These are phyloP conservation scores for Sporothrix inflata DNA, from an alignment of 2,329 filamentous ascomycete genomes.

Conservation along the genomic window DNA sequence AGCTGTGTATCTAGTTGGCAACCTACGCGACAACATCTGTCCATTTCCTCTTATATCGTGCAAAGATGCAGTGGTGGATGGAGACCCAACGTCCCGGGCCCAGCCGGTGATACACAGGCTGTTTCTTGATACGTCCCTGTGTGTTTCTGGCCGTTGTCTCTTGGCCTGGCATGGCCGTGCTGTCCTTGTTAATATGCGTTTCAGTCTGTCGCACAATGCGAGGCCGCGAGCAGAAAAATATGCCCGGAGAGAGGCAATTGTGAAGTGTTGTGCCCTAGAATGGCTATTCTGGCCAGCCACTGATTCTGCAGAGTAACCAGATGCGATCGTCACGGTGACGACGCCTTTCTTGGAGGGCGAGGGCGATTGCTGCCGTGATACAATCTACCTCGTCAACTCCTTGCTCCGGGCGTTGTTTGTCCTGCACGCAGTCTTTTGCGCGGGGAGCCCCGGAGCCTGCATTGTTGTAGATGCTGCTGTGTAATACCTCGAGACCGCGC, in stretches of 20 bases:
- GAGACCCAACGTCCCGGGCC: not conserved
- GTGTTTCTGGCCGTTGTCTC: not conserved
- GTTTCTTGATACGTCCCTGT: not conserved
- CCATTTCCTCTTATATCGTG: not conserved
- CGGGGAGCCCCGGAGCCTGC: slow-evolving; percentile 15
- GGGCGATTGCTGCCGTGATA: not conserved
- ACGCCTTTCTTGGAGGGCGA: not conserved
- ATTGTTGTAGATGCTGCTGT: not conserved
- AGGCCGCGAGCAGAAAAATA: not conserved
- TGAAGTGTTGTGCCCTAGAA: not conserved
- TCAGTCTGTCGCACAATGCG: not conserved
- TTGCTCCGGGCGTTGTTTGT: not conserved
- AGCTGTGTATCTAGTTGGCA: not conserved
- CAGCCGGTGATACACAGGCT: not conserved
- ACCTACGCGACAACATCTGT: not conserved
- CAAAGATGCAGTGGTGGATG: not conserved
- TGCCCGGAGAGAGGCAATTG: not conserved
- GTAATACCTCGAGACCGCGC: not conserved
- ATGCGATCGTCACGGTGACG: slow-evolving; percentile 7
- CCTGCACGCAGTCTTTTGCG: not conserved
- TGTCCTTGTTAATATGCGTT: not conserved
- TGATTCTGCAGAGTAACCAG: not conserved
- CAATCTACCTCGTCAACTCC: slow-evolving; percentile 7
- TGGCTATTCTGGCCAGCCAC: not conserved
- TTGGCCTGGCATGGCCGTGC: not conserved